Conservation (phyloP, 345 rosid genomes). For the Eucalyptus curtisii region DNA sequence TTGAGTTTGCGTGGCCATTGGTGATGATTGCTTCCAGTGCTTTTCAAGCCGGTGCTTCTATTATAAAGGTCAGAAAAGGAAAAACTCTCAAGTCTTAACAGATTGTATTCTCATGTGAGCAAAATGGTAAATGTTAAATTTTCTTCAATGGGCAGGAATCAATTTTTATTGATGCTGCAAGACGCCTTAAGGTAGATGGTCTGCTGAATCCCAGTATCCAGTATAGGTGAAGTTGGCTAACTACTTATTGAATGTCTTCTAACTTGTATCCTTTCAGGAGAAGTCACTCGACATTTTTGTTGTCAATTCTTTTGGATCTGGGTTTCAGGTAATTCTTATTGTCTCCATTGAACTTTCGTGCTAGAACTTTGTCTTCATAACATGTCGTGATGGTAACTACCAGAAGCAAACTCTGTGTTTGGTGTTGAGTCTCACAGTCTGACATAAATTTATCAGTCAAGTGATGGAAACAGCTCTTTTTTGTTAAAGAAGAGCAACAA, state of each 20-base stretch:
- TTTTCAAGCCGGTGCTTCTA: slow-evolving; percentile 79
- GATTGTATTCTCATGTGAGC: background rate
- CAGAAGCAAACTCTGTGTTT: background rate
- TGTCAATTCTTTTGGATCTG: slow-evolving; percentile 91
- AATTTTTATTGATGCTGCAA: slow-evolving; percentile 56
- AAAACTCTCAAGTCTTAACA: background rate
- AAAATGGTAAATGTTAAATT: background rate
- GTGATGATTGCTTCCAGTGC: slow-evolving; percentile 75
- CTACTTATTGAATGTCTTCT: background rate
- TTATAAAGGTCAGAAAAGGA: slow-evolving; percentile 47
- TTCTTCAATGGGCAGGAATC: slow-evolving; percentile 51
- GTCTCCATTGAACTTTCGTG: background rate
- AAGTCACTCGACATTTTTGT: slow-evolving; percentile 90
- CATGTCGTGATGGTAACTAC: background rate
- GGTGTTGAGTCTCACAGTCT: background rate
- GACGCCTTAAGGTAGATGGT: slow-evolving; percentile 46
- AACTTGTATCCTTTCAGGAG: slow-evolving; percentile 34
- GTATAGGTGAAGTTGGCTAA: background rate
- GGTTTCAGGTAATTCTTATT: slow-evolving; percentile 58
- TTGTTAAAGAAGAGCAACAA: background rate
- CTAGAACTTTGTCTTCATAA: background rate
- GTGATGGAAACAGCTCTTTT: background rate
- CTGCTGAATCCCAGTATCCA: background rate
- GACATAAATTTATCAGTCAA: background rate
- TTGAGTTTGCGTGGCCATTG: slow-evolving; percentile 54